phyloP scores from a whole-genome alignment of 179 eudicot species.

The Camellia oleifera region DNA sequence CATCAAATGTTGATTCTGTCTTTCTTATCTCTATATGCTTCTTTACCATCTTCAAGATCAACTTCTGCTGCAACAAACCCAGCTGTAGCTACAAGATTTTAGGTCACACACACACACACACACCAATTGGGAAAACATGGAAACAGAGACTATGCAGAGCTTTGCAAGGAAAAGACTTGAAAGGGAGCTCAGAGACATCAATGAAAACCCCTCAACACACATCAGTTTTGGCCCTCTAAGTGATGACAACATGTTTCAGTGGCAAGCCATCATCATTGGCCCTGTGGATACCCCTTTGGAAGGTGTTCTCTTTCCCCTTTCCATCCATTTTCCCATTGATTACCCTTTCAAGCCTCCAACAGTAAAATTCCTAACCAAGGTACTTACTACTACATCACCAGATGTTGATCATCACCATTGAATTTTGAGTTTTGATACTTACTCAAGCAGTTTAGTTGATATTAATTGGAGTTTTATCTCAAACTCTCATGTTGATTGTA shows the following conservation, averaged over 20 bases:
- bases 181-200: not conserved
- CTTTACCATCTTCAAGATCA: not conserved
- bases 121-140: not conserved
- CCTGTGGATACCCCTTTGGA: constrained; percentile 7
- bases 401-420: too few species aligned
- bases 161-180: constrained; percentile 3
- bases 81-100: too few species aligned
- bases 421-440: too few species aligned
- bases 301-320: constrained; percentile 10
- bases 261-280: constrained; percentile 18
- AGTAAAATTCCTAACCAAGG: constrained; percentile 17
- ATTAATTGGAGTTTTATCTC: too few species aligned
- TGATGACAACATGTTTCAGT: not conserved
- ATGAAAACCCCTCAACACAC: not conserved
- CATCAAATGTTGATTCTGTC: too few species aligned
- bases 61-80: not conserved
- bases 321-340: constrained; percentile 11
- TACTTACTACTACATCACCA: not conserved
- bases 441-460: too few species aligned
- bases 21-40: not conserved
- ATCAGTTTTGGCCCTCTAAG: constrained; percentile 11
- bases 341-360: constrained; percentile 17
- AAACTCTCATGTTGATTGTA: too few species aligned
- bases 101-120: too few species aligned
- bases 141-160: not conserved